phyloP scores from a whole-genome alignment of 306 rosid genomes.

The Castanea mollissima region DNA sequence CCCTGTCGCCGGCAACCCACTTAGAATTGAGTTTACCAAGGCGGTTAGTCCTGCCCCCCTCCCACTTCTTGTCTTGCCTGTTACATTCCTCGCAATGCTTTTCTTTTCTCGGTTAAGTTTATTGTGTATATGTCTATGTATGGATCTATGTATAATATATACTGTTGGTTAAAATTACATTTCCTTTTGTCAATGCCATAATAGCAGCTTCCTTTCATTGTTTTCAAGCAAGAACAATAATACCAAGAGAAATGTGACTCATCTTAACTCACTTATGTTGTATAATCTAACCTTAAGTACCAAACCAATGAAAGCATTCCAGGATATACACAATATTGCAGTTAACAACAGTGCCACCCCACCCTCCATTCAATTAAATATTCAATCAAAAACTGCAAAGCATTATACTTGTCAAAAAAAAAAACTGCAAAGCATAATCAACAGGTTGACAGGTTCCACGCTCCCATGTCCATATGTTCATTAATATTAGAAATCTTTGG shows the following conservation, averaged over 20 bases:
- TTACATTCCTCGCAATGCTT: conserved; percentile 42
- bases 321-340: conserved; percentile 15
- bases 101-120: not conserved
- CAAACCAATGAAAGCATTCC: conserved; percentile 25
- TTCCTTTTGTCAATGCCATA: conserved; percentile 24
- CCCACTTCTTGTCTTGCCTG: conserved; percentile 37
- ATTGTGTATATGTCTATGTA: conserved; percentile 11
- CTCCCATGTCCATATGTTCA: not conserved
- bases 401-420: not conserved
- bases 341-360: conserved; percentile 12
- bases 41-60: conserved; percentile 91
- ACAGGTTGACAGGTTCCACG: not conserved
- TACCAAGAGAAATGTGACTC: conserved; percentile 8
- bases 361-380: not conserved
- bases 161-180: conserved; percentile 1
- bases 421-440: conserved; percentile 8
- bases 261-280: conserved; percentile 10
- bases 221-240: not conserved
- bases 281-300: not conserved
- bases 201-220: not conserved
- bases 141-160: not conserved
- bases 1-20: conserved; percentile 69
- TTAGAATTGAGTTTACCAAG: conserved; percentile 94
- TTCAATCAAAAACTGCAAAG: conserved; percentile 5
- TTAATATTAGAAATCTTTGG: not conserved